phyloP scores from a whole-genome alignment of 2,329 filamentous ascomycete genomes.

The Fusarium musae region DNA sequence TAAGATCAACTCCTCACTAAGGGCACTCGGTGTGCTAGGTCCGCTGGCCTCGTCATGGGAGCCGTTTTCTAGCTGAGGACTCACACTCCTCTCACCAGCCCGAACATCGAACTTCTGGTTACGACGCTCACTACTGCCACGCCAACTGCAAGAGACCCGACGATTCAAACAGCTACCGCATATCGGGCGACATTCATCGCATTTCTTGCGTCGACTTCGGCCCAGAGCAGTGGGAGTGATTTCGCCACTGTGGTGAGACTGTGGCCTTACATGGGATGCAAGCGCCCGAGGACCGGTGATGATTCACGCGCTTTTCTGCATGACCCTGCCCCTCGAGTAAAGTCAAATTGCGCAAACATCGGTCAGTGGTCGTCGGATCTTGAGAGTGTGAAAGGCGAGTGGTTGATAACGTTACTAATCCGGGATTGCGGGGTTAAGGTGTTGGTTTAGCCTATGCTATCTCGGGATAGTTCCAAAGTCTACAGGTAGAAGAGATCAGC shows the following conservation, averaged over 20 bases:
- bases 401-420: background rate
- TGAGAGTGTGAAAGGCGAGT: background rate
- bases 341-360: background rate
- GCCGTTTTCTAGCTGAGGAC: background rate
- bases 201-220: background rate
- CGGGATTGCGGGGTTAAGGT: background rate
- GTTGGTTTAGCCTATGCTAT: background rate
- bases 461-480: background rate
- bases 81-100: accelerated
- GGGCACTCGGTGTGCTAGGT: accelerated
- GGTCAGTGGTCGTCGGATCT: background rate
- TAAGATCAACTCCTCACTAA: background rate
- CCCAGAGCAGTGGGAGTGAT: background rate
- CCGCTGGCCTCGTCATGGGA: accelerated
- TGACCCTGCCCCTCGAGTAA: background rate
- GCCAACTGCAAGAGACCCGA: too few species aligned
- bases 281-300: background rate
- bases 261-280: background rate
- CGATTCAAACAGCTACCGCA: too few species aligned
- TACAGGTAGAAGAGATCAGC: background rate
- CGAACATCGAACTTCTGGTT: accelerated
- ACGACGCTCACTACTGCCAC: accelerated
- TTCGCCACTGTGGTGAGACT: background rate
- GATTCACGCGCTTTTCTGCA: background rate
- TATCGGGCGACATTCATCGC: background rate